These are phyloP conservation scores for Candida sithepensis DNA, from an alignment of 805 yeast species.

Conservation along the genomic window DNA sequence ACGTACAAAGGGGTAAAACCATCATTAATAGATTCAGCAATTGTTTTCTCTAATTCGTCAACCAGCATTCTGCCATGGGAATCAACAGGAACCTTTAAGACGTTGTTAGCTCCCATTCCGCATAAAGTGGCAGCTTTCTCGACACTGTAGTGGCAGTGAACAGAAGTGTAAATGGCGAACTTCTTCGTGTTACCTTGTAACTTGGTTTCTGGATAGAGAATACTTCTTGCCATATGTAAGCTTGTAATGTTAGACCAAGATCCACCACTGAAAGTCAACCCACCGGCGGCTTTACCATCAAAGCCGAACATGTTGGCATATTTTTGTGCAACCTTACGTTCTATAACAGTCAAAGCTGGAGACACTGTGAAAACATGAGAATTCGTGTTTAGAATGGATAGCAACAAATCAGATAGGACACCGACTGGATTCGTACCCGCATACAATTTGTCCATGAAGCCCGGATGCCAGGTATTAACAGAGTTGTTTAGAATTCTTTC, in stretches of 20 bases:
- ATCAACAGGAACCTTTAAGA: constrained; percentile 61
- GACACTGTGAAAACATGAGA: constrained; percentile 84
- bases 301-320: constrained; percentile 70
- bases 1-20: constrained; percentile 73
- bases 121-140: constrained; percentile 75
- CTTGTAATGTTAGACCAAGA: constrained; percentile 83
- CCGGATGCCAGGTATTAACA: constrained; percentile 84
- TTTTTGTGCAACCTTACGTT: constrained; percentile 59
- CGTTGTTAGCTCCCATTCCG: constrained; percentile 63
- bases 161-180: constrained; percentile 69
- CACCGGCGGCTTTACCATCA: constrained; percentile 58
- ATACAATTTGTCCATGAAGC: constrained; percentile 78
- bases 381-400: constrained; percentile 73
- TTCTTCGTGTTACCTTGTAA: constrained; percentile 50
- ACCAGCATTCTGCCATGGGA: constrained; percentile 54
- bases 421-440: constrained; percentile 88
- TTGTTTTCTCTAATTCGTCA: constrained; percentile 41
- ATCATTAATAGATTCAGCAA: constrained; percentile 37
- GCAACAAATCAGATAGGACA: constrained; percentile 63
- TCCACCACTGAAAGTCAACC: constrained; percentile 83
- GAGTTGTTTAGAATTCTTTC: constrained; percentile 61
- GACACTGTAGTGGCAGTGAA: constrained; percentile 75
- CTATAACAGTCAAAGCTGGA: constrained; percentile 74
- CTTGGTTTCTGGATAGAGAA: constrained; percentile 67
- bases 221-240: constrained; percentile 70